Evolutionary conservation across 208 protist genomes (phyloP).

Genomic region (Crithidia mellificae): DNA sequence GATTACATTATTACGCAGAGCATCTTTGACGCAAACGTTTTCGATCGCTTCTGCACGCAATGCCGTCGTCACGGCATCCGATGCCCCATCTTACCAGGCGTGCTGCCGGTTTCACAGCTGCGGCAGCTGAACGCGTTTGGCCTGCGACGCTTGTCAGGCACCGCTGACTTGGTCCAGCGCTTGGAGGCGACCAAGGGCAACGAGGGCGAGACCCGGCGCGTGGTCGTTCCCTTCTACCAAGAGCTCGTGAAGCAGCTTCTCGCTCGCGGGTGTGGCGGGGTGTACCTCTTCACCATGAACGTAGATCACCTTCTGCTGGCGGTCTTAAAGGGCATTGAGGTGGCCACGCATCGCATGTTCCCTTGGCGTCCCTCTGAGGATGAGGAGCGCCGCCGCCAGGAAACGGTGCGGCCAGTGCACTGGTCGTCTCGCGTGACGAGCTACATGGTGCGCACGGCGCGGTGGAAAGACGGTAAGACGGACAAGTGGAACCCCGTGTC

Average conservation of each 20-base stretch:
- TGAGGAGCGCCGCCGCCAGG: conserved; percentile 49
- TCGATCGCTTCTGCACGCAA: conserved; percentile 66
- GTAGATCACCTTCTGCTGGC: conserved; percentile 69
- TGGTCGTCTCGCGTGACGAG: conserved; percentile 88
- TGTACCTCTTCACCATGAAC: conserved; percentile 97
- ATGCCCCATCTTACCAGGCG: conserved; percentile 86
- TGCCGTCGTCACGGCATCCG: conserved; percentile 79
- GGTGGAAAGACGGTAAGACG: conserved; percentile 91
- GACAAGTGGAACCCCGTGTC: conserved; percentile 72
- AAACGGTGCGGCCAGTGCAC: conserved; percentile 90
- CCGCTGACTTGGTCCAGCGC: conserved; percentile 36
- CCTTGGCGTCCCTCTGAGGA: conserved; percentile 66
- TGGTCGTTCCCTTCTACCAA: conserved; percentile 39
- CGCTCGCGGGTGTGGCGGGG: conserved; percentile 56
- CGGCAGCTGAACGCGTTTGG: conserved; percentile 52
- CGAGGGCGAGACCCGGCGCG: conserved; percentile 63
- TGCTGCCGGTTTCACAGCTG: conserved; percentile 77
- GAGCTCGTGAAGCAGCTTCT: conserved; percentile 83
- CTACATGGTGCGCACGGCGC: conserved; percentile 85
- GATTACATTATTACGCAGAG: conserved; percentile 95
- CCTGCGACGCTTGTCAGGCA: conserved; percentile 67
- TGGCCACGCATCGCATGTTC: conserved; percentile 37
- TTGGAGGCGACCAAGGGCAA: conserved; percentile 20
- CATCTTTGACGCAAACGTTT: conserved; percentile 89
- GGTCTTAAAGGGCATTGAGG: conserved; percentile 64